phyloP scores from a whole-genome alignment of 768 basidiomycete species.

The Candolleomyces efflorescens region DNA sequence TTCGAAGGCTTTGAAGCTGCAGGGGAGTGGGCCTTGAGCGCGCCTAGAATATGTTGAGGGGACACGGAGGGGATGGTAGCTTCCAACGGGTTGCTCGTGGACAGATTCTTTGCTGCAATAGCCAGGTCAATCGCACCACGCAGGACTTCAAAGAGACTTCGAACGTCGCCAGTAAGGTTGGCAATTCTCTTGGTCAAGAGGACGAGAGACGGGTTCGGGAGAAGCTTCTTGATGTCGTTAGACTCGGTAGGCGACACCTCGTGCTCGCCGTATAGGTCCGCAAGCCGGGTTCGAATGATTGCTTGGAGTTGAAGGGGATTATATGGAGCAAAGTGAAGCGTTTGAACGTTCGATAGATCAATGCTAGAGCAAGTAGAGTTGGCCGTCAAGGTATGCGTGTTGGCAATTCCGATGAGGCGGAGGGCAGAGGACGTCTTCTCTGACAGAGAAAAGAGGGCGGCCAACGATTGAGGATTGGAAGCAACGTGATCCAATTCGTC shows the following conservation, averaged over 20 bases:
- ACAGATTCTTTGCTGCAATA: constrained; percentile 24
- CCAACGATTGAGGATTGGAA: constrained; percentile 51
- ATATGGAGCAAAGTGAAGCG: constrained; percentile 81
- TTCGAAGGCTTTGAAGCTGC: constrained; percentile 27
- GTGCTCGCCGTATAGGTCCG: constrained; percentile 39
- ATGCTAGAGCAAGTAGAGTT: constrained; percentile 35
- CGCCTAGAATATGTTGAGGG: constrained; percentile 66
- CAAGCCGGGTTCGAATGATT: constrained; percentile 64
- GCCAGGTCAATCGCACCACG: constrained; percentile 76
- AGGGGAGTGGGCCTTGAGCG: constrained; percentile 68
- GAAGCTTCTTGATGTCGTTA: constrained; percentile 43
- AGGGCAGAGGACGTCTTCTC: constrained; percentile 46
- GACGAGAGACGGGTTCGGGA: constrained; percentile 60
- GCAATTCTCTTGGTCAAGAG: constrained; percentile 80
- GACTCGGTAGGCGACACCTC: constrained; percentile 24
- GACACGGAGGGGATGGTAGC: constrained; percentile 43
- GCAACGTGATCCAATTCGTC: constrained; percentile 87
- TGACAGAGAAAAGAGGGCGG: constrained; percentile 66
- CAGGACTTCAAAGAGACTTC: constrained; percentile 75
- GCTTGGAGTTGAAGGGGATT: constrained; percentile 63
- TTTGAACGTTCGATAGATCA: constrained; percentile 43
- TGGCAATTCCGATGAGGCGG: constrained; percentile 82
- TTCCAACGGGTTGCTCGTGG: constrained; percentile 27
- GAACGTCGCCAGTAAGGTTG: constrained; percentile 77
- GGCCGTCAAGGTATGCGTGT: constrained; percentile 79